phyloP scores from a whole-genome alignment of 1,284 basidiomycete genomes.

The Mixia osmundae region DNA sequence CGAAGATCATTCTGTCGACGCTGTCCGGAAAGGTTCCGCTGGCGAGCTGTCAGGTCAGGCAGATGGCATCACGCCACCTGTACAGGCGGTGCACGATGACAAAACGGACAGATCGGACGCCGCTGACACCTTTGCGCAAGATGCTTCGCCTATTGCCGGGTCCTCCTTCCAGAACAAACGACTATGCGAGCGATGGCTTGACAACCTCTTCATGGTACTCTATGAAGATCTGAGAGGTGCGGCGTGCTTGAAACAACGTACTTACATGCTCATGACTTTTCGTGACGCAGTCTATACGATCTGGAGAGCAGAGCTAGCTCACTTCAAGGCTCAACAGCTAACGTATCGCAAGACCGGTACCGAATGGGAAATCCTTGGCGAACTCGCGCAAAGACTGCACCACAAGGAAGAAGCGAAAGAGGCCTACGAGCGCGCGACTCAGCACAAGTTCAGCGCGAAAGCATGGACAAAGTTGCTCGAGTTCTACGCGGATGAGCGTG shows the following conservation, averaged over 20 bases:
- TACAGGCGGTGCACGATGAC: conserved; percentile 13
- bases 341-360: conserved; percentile 88
- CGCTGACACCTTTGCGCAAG: too few relatives aligned
- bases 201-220: conserved; percentile 86
- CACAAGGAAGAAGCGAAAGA: conserved; percentile 76
- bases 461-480: conserved; percentile 82
- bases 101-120: conserved; percentile 9
- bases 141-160: too few relatives aligned
- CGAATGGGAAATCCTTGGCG: conserved; percentile 97
- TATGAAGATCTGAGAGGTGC: background rate
- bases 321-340: conserved; percentile 92
- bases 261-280: background rate
- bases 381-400: conserved; percentile 69
- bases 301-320: conserved; percentile 94
- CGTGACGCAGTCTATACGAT: conserved; percentile 95
- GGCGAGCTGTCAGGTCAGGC: too few relatives aligned
- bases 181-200: conserved; percentile 90
- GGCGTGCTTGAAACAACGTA: background rate
- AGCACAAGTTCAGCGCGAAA: conserved; percentile 67
- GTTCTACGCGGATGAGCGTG: conserved; percentile 79
- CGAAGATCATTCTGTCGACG: too few relatives aligned
- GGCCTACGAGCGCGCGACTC: conserved; percentile 81
- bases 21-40: too few relatives aligned
- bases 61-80: too few relatives aligned
- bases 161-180: conserved; percentile 88